Conservation (phyloP, 1,139 yeast genomes). For the Yamadazyma jaroonii region DNA sequence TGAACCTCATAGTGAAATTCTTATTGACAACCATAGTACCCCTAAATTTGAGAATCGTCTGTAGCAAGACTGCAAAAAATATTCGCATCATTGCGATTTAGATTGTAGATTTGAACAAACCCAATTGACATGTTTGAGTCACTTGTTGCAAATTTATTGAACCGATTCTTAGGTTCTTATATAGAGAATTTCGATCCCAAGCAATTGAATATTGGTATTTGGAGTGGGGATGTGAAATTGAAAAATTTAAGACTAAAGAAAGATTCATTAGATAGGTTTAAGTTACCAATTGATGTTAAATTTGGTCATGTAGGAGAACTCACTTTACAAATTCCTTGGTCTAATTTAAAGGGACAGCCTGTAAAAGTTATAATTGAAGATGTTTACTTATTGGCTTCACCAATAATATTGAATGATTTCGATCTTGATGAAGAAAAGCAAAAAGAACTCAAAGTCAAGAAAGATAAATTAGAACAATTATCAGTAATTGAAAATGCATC, state of each 20-base stretch:
- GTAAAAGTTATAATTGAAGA: conserved; percentile 89
- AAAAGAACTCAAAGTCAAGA: conserved; percentile 65
- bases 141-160: conserved; percentile 52
- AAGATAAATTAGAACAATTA: conserved; percentile 64
- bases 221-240: conserved; percentile 96
- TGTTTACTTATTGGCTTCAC: conserved; percentile 78
- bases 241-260: conserved; percentile 72
- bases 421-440: conserved; percentile 65
- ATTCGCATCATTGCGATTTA: too few relatives aligned
- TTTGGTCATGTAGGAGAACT: conserved; percentile 91
- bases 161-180: conserved; percentile 61
- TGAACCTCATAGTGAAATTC: too few relatives aligned
- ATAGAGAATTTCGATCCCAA: conserved; percentile 95
- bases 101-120: too few relatives aligned
- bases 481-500: conserved; percentile 55
- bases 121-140: conserved; percentile 48
- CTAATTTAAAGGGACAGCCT: conserved; percentile 88
- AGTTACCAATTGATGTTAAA: conserved; percentile 83
- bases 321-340: conserved; percentile 94
- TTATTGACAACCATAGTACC: too few relatives aligned
- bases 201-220: conserved; percentile 90
- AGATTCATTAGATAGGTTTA: conserved; percentile 81
- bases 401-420: conserved; percentile 52
- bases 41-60: too few relatives aligned
- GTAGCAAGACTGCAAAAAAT: too few relatives aligned